These are phyloP conservation scores for Adiantum capillusveneris DNA, from an alignment of 75 land plant species.

Conservation along the genomic window DNA sequence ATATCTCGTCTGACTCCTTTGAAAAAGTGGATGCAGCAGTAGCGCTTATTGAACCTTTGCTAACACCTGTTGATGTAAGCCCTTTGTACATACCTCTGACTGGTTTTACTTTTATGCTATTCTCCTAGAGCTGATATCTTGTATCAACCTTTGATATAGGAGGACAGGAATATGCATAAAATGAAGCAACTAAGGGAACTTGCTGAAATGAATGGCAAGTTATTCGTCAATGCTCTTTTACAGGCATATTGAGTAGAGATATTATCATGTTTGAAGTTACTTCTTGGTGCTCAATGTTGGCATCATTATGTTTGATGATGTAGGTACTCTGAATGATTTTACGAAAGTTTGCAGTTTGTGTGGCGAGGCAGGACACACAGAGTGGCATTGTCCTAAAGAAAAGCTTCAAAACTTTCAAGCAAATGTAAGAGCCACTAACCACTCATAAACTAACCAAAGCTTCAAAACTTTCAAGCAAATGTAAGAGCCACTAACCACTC, in stretches of 20 bases:
- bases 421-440: conserved; percentile 2
- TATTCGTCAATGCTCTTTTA: no score
- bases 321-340: conserved; percentile 27
- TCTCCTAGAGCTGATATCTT: no score
- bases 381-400: conserved; percentile 24
- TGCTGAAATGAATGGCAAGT: conserved; percentile 28
- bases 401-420: conserved; percentile 21
- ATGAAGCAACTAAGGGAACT: conserved; percentile 27
- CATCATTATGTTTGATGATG: no score
- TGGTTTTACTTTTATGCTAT: not conserved
- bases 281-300: no score
- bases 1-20: conserved; percentile 73
- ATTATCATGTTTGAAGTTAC: no score
- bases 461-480: conserved; percentile 21
- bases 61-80: conserved; percentile 78
- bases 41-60: conserved; percentile 65
- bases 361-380: conserved; percentile 25
- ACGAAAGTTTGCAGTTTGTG: conserved; percentile 12
- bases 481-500: not conserved
- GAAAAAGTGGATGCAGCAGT: conserved; percentile 92
- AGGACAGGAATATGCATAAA: conserved; percentile 19
- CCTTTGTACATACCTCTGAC: not conserved
- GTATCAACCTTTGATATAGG: no score
- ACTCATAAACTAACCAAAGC: no score
- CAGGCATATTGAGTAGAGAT: no score